Evolutionary conservation across 176 grass and related monocot species (phyloP), one percentile per base, ranked within the genome.

Genomic region (Dactylis glomerata): DNA sequence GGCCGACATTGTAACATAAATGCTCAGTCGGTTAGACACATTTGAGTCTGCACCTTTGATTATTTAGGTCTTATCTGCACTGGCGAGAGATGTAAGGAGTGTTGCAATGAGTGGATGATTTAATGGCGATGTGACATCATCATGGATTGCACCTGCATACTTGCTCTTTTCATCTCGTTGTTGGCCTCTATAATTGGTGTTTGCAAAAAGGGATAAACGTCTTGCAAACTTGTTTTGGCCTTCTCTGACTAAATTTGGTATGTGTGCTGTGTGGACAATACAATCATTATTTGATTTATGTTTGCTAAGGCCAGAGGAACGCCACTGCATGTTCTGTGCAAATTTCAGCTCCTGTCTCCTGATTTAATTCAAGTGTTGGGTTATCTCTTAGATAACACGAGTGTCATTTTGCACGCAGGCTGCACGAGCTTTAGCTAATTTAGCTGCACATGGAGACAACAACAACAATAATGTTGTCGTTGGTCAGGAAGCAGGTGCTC

Each of bases 391-490:
- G 4, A 20, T 74, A 73, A 20, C 24, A 5, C 4, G 15, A 74
- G 69, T 32, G 30, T 26, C 42, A 74, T 76, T 70, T 49, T 81
- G 31, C 78, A 26, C 87, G 50, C 82, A 99, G 96, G 91, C 93
- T 85, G 96, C 96, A 89, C 85, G 96, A 82, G 96, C 93, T 75
- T 92, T 96, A 81, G 96, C 96, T 76, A 96, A 99, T 88, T 92
- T 99, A 87, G 96, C 96, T 55, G 96, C 93, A 61, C 96, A 99
- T 91, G 96, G 96, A 64, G 96, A 96, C 73, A 99, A 87, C 80
- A 99, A 96, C 74, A 88, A 87, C 28, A 99, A 96, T 78, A 99
- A 99, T 92, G 93, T 91, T 37, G 88, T 92, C 65, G 93, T 99
- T 42, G 96, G 93, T 31, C 91, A 96, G 79, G 96, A 99, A 84